Evolutionary conservation across 23 red algal genomes (phyloP).

Genomic region (Gracilariopsis chorda): DNA sequence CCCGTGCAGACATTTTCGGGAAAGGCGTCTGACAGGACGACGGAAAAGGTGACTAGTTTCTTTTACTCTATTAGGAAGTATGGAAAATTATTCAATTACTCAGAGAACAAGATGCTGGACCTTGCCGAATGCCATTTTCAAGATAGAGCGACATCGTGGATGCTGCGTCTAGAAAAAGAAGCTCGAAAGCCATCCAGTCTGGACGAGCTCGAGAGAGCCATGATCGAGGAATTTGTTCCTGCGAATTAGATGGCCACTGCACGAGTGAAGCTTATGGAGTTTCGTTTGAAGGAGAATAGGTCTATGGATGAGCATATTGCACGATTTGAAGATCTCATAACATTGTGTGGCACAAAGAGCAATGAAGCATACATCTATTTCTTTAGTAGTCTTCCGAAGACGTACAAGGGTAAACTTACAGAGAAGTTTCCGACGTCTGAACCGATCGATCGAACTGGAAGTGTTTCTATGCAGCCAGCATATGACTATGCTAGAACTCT

Average conservation of each 20-base stretch:
- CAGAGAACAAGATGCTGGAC: neutral
- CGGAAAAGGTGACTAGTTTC: neutral
- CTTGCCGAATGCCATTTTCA: slow-evolving; percentile 3
- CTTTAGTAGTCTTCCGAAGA: neutral
- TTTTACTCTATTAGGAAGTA: neutral
- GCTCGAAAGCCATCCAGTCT: neutral
- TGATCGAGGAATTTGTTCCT: slow-evolving; percentile 26
- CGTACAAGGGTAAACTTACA: neutral
- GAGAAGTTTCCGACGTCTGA: neutral
- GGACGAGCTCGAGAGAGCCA: neutral
- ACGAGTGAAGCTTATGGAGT: neutral
- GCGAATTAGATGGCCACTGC: neutral
- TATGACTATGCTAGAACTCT: neutral
- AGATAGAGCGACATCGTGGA: neutral
- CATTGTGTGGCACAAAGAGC: neutral
- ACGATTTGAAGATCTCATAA: no score
- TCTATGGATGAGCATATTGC: no score
- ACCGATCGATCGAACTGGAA: neutral
- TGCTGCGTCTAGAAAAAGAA: slow-evolving; percentile 16
- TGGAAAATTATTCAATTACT: slow-evolving; percentile 18
- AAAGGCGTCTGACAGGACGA: neutral
- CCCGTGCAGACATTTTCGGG: neutral
- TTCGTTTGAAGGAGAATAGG: neutral
- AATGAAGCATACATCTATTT: neutral
- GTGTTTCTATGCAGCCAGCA: neutral